Conservation (phyloP, 2,329 filamentous ascomycete genomes). For the Microdochium paspali region DNA sequence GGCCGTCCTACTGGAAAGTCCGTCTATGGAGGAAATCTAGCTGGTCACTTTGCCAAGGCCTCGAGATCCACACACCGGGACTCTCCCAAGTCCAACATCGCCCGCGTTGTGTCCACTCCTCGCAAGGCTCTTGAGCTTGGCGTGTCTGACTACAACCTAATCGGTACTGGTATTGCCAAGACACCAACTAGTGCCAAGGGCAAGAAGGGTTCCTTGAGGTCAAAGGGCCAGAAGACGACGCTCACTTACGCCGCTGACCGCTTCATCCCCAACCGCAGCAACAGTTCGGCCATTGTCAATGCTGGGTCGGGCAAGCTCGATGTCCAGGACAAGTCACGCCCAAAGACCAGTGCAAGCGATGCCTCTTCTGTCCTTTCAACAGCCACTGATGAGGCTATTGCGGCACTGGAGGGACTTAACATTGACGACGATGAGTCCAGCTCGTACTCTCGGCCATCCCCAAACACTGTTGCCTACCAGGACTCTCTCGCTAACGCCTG, state of each 20-base stretch:
- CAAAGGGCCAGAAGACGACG: constrained; percentile 63
- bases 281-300: constrained; percentile 81
- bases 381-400: constrained; percentile 70
- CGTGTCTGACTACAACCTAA: constrained; percentile 85
- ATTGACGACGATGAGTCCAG: constrained; percentile 62
- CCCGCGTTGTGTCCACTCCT: constrained; percentile 62
- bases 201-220: constrained; percentile 42
- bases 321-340: constrained; percentile 55
- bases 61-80: constrained; percentile 64
- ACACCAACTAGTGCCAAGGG: constrained; percentile 44
- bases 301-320: constrained; percentile 78
- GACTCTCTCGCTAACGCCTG: constrained; percentile 85
- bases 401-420: constrained; percentile 70
- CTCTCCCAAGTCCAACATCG: constrained; percentile 96
- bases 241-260: constrained; percentile 76
- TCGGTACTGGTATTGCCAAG: constrained; percentile 64
- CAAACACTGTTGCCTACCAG: constrained; percentile 84
- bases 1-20: constrained; percentile 53
- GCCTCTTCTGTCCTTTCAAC: constrained; percentile 69
- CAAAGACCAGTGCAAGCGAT: constrained; percentile 62
- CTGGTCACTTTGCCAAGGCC: constrained; percentile 65
- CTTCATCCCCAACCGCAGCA: constrained; percentile 89
- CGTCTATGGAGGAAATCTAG: constrained; percentile 70
- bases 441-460: constrained; percentile 68
- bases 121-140: constrained; percentile 78